Evolutionary conservation across 163 green algal genomes (phyloP).

Genomic region (Scenedesmus sp.): DNA sequence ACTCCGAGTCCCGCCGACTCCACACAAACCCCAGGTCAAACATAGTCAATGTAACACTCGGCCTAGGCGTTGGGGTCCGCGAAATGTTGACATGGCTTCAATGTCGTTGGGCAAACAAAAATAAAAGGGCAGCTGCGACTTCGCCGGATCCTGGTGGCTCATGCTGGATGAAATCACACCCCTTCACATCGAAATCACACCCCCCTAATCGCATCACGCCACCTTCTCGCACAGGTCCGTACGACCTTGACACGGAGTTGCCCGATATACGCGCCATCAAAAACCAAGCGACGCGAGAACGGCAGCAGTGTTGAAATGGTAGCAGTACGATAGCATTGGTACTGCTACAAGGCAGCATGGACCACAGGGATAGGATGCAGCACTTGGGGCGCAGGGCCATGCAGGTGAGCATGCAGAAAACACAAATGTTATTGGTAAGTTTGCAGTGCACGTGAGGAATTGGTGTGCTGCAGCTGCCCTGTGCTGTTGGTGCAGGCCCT

Average conservation of each 20-base stretch:
- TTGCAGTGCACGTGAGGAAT: neutral
- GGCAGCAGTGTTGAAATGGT: neutral
- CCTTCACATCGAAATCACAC: too few species aligned
- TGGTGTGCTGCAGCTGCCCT: neutral
- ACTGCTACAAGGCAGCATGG: neutral
- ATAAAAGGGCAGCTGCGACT: too few species aligned
- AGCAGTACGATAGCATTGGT: neutral
- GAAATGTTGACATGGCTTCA: too few species aligned
- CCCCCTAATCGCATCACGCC: neutral
- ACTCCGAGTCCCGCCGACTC: too few species aligned
- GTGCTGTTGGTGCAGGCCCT: neutral
- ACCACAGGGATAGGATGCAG: slow-evolving; percentile 27
- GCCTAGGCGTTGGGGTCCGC: neutral
- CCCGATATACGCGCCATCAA: too few species aligned
- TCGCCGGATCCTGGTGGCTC: too few species aligned
- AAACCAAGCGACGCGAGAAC: neutral
- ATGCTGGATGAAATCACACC: too few species aligned
- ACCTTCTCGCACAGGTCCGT: neutral
- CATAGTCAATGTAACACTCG: neutral
- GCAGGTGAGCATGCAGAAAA: neutral
- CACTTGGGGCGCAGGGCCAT: slow-evolving; percentile 26
- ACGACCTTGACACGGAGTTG: neutral
- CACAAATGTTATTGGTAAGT: neutral
- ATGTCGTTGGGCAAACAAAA: too few species aligned
- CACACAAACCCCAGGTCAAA: neutral